Evolutionary conservation across 805 yeast species (phyloP).

Genomic region (Yamadazyma akitaensis): DNA sequence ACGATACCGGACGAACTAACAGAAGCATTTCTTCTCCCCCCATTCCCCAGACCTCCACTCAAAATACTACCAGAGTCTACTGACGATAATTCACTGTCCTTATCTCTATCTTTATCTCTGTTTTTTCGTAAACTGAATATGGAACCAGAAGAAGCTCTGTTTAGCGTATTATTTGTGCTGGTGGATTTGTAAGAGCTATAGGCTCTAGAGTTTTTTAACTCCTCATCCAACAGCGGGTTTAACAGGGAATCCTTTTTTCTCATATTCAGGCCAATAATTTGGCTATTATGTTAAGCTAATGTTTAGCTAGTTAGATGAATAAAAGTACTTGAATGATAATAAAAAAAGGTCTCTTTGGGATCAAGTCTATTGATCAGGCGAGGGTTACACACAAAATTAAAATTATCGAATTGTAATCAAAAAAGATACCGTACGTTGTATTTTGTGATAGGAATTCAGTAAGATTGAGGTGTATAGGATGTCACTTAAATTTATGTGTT

Average conservation of each 20-base stretch:
- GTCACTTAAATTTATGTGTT: not conserved
- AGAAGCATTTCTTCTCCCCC: conserved; percentile 10
- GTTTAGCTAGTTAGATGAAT: not conserved
- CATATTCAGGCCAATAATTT: conserved; percentile 11
- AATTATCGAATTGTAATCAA: not conserved
- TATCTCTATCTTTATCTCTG: conserved; percentile 20
- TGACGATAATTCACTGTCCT: conserved; percentile 28
- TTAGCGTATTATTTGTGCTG: conserved; percentile 6
- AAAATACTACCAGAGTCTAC: conserved; percentile 30
- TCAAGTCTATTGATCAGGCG: not conserved
- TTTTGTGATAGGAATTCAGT: not conserved
- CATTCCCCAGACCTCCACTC: conserved; percentile 20
- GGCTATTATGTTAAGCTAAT: not conserved
- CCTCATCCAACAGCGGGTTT: conserved; percentile 22
- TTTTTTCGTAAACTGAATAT: conserved; percentile 35
- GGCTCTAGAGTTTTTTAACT: conserved; percentile 27
- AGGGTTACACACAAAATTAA: not conserved
- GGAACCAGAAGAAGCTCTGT: conserved; percentile 32
- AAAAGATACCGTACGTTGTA: not conserved
- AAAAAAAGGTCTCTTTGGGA: not conserved
- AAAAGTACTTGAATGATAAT: not conserved
- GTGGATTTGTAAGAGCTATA: conserved; percentile 18
- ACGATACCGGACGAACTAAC: conserved; percentile 21
- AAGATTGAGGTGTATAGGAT: not conserved
- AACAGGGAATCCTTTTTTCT: conserved; percentile 21